phyloP scores from a whole-genome alignment of 2,329 filamentous ascomycete species.

The Leptographium lundbergii region DNA sequence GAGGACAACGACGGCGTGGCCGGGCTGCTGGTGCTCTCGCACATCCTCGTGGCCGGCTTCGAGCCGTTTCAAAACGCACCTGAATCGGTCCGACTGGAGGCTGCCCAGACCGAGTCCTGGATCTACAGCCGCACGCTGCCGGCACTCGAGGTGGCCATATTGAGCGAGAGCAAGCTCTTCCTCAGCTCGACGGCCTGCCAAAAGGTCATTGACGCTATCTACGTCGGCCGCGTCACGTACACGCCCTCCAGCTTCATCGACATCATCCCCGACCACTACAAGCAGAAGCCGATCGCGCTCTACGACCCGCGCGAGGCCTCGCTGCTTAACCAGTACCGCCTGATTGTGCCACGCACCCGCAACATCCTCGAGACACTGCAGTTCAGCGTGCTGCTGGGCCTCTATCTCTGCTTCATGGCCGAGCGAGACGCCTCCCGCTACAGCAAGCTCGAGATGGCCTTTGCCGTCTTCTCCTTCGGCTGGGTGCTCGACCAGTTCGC shows the following conservation, averaged over 20 bases:
- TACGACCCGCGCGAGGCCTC: constrained; percentile 68
- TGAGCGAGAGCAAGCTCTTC: constrained; percentile 70
- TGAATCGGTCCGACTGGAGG: constrained; percentile 47
- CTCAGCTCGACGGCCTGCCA: constrained; percentile 67
- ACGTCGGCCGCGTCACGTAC: constrained; percentile 68
- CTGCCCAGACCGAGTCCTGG: constrained; percentile 29
- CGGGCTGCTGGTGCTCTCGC: constrained; percentile 60
- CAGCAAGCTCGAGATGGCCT: constrained; percentile 49
- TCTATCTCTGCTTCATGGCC: constrained; percentile 65
- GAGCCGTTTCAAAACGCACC: constrained; percentile 79
- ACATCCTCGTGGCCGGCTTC: constrained; percentile 72
- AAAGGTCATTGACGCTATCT: constrained; percentile 73
- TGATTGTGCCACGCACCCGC: constrained; percentile 68
- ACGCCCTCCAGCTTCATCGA: constrained; percentile 73
- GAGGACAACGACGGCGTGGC: constrained; percentile 61
- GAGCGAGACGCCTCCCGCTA: constrained; percentile 46
- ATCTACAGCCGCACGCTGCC: constrained; percentile 50
- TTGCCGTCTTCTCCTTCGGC: constrained; percentile 61
- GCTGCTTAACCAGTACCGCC: constrained; percentile 70
- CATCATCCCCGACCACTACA: constrained; percentile 77
- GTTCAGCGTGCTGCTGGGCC: constrained; percentile 53
- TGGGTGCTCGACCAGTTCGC: constrained; percentile 72
- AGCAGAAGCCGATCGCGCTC: constrained; percentile 66
- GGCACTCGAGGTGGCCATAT: constrained; percentile 69
- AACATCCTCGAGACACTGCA: constrained; percentile 64